Base-by-base conservation (phyloP, 495 filamentous ascomycete genomes). In the Penicillium malachiteum region DNA sequence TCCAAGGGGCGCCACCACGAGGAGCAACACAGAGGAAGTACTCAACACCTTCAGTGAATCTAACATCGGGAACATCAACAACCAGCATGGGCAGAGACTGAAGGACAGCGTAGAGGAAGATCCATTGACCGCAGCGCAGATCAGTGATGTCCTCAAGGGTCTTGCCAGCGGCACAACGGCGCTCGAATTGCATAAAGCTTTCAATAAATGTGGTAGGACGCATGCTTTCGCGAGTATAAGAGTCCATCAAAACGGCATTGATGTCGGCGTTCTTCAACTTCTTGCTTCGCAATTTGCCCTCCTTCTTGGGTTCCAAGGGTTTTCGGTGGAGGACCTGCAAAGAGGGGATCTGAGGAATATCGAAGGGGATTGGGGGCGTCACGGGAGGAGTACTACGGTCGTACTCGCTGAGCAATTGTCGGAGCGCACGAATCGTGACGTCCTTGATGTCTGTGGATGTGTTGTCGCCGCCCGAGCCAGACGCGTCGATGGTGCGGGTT, bases 11-110 rank as follows among this genome's bases (percentile, higher is more conserved):
- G 56, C 86, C 86, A 17, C 89, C 88, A 60, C 88, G 86, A 0
- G 92, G 87, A 9, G 90, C 87, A 67, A 96, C 84, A 71, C 92
- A 97, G n/a, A 97, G 81, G 77, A 97, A 97, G 73, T 97, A 96
- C 69, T 97, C 95, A 10, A 96, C 91, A 4, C 85, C 87, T 31
- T 96, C 84, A 0, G 81, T 88, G 59, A 80, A 93, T 54, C 81
- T 80, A 39, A 96, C 71, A 10, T 84, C 88, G 2, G 89, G 89
- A 3, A 90, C 92, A 72, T 97, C 95, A 26, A 95, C 82, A 1
- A 95, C 88, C 5, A 96, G 77, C 79, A 96, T 84, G 1, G 95
- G 95, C 12, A 97, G 82, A 0, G 91, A 86, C 70, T 98, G 92
- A 11, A 97, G 78, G 12, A 96, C 84, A 21, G 87, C 88, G 68